Base-by-base conservation (phyloP, 257 asterid genomes). In the Solanum neorickii region DNA sequence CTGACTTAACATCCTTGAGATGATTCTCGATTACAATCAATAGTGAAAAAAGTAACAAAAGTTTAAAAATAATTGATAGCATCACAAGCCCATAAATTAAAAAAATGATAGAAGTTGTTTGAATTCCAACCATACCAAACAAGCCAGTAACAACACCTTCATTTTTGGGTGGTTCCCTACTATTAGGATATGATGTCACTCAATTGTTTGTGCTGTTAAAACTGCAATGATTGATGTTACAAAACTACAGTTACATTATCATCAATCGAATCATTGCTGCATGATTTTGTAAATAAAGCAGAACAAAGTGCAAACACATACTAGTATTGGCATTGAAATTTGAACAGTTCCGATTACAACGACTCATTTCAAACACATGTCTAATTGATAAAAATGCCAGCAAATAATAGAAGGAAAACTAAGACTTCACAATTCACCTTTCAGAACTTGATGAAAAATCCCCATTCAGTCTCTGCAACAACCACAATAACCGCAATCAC, bases 381-480 rank as follows among this genome's bases (percentile, higher is more conserved):
- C 9, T 52, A 16, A 52, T 49, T 52, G 60, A 52, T 52, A 21
- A 52, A 52, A 46, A 80, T 16, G 18, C 1, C 20, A 47, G 21
- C 66, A 84, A 84, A 66, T 2, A 66, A 3, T 25, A 46, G 0
- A 78, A 27, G 16, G 16, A 9, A 78, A 78, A 46, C 10, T 5
- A 86, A 12, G 29, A 66, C 15, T 23, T 65, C 16, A 84, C 25
- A 20, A 46, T 59, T 21, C 62, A 94, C 98, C 98, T 94, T 96
- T 83, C 88, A 97, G 90, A 94, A 95, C 89, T 91, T 93, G 88
- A 91, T 83, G 78, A 97, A 74, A 88, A 93, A 91, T 84, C 88
- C 93, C 99, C 99, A 97, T 89, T 97, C 99, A 14, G 96, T 97
- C 94, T 97, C 99, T 49, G 98, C 99, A 69, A 95, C 91, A 73